Percentiles rank a stretch among this genome's conserved stretches.
Evolutionary conservation across 208 protist species (phyloP).

Genomic region (Polymyxa betae): DNA sequence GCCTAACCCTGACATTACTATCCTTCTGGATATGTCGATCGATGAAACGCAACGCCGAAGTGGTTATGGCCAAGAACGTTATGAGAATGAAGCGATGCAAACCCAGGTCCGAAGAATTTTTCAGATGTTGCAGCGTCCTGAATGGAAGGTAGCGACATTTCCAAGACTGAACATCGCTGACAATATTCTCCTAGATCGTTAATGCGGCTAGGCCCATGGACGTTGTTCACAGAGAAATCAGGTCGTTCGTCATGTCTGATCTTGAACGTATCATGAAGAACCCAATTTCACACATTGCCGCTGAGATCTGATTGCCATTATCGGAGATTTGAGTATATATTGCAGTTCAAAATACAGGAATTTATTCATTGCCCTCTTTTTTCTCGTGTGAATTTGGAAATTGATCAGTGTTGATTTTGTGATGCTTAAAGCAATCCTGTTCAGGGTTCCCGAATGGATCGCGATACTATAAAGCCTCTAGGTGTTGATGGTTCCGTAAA

Average conservation of each 20-base stretch:
- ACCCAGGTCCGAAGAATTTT: slow-evolving; percentile 74
- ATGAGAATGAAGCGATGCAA: slow-evolving; percentile 82
- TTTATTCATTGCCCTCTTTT: too few species aligned
- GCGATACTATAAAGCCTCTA: too few species aligned
- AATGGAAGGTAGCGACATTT: slow-evolving; percentile 26
- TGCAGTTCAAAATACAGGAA: too few species aligned
- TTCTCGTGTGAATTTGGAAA: too few species aligned
- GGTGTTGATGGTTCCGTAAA: too few species aligned
- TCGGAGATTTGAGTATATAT: too few species aligned
- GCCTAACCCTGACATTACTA: slow-evolving; percentile 78
- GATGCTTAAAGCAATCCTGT: too few species aligned
- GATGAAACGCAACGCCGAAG: slow-evolving; percentile 70
- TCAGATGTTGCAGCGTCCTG: slow-evolving; percentile 44
- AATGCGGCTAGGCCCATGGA: not conserved
- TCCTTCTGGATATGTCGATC: slow-evolving; percentile 76
- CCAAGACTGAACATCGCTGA: not conserved
- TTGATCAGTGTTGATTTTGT: too few species aligned
- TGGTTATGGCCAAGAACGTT: slow-evolving; percentile 78
- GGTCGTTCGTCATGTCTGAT: not conserved
- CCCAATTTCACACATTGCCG: not conserved
- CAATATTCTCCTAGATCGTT: not conserved
- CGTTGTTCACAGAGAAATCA: slow-evolving; percentile 3
- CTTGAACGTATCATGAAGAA: slow-evolving; percentile 24
- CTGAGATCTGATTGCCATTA: not conserved
- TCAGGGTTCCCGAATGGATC: too few species aligned